Percentiles rank a stretch among this genome's conserved stretches.
These are phyloP conservation scores for Epichloe scottii DNA, from an alignment of 2,329 filamentous ascomycete genomes.

Conservation along the genomic window DNA sequence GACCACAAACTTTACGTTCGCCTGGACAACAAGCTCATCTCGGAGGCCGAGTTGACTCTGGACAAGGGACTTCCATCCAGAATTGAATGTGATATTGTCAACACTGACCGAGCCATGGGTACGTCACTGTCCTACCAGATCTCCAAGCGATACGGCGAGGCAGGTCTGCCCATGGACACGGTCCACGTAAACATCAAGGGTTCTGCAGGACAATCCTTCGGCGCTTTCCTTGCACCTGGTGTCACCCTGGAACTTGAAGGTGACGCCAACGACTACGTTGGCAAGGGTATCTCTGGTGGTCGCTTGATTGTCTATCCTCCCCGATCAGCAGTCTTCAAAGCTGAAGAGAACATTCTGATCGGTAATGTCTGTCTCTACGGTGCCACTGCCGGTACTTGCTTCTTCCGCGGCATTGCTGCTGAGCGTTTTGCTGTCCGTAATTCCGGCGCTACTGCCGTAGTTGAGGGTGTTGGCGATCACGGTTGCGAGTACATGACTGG, in stretches of 20 bases:
- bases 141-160: slow-evolving; percentile 82
- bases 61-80: slow-evolving; percentile 88
- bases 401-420: slow-evolving; percentile 93
- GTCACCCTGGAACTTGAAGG: slow-evolving; percentile 91
- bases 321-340: slow-evolving; percentile 81
- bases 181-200: slow-evolving; percentile 95
- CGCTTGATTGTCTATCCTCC: slow-evolving; percentile 89
- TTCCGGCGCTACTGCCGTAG: slow-evolving; percentile 89
- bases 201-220: slow-evolving; percentile 92
- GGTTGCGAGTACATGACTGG: slow-evolving; percentile 99
- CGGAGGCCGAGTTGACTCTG: slow-evolving; percentile 84
- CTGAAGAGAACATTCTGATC: slow-evolving; percentile 88
- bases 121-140: slow-evolving; percentile 94
- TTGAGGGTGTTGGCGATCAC: slow-evolving; percentile 92
- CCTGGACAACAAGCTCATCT: slow-evolving; percentile 93
- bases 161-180: slow-evolving; percentile 79
- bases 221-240: slow-evolving; percentile 85
- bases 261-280: slow-evolving; percentile 93
- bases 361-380: slow-evolving; percentile 94
- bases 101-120: slow-evolving; percentile 88
- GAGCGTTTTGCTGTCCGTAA: slow-evolving; percentile 96
- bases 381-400: slow-evolving; percentile 80
- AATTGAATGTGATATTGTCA: slow-evolving; percentile 92
- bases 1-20: slow-evolving; percentile 88
- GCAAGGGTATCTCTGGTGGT: slow-evolving; percentile 88